Conservation (phyloP, 2,329 filamentous ascomycete genomes). For the Piedraia hortae region DNA sequence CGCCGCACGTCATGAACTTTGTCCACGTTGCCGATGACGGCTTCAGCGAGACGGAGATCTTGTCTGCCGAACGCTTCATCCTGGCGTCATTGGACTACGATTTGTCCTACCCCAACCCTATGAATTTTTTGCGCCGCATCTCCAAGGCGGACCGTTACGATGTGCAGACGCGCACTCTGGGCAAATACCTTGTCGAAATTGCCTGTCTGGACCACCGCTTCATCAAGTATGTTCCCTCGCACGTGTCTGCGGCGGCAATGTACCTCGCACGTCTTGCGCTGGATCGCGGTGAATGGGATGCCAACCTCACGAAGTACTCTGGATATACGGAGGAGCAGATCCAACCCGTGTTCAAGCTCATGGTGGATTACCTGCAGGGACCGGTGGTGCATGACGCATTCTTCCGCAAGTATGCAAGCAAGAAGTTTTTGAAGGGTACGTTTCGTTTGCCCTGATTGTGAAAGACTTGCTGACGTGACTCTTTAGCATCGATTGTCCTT, state of each 20-base stretch:
- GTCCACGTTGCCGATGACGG: slow-evolving; percentile 90
- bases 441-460: slow-evolving; percentile 1
- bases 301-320: slow-evolving; percentile 66
- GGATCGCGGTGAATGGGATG: slow-evolving; percentile 76
- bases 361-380: slow-evolving; percentile 85
- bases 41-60: slow-evolving; percentile 80
- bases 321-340: slow-evolving; percentile 87
- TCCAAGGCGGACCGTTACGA: slow-evolving; percentile 99
- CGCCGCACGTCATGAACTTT: slow-evolving; percentile 91
- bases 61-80: slow-evolving; percentile 89
- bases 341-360: slow-evolving; percentile 68
- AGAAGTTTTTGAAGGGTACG: slow-evolving; percentile 95
- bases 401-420: slow-evolving; percentile 99
- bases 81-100: slow-evolving; percentile 82
- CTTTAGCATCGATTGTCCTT: slow-evolving; percentile 59
- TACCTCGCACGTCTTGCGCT: slow-evolving; percentile 77
- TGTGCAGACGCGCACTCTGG: slow-evolving; percentile 85
- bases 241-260: slow-evolving; percentile 79
- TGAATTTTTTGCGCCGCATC: slow-evolving; percentile 97
- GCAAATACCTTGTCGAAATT: slow-evolving; percentile 95
- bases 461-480: slow-evolving; percentile 5
- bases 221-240: slow-evolving; percentile 67
- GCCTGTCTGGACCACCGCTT: slow-evolving; percentile 86
- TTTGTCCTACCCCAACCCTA: slow-evolving; percentile 93
- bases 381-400: slow-evolving; percentile 88